Conservation (phyloP, 2,329 filamentous ascomycete species). For the Fusarium transvaalense region DNA sequence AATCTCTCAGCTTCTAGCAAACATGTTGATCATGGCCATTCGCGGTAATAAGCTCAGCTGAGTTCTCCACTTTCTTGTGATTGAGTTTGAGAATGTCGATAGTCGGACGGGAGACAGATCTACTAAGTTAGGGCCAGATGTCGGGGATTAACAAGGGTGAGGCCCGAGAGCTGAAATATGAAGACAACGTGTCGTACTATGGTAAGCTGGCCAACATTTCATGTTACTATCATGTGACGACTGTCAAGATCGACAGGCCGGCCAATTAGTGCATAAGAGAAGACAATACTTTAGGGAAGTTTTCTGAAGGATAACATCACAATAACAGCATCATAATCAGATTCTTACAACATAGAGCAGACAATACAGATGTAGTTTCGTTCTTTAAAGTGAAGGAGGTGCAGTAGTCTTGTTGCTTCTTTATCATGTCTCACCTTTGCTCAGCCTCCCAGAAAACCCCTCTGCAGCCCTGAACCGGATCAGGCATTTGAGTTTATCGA, state of each 20-base stretch:
- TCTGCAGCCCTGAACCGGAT: too few species aligned
- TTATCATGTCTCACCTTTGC: background rate
- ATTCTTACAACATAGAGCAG: too few species aligned
- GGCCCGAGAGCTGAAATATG: background rate
- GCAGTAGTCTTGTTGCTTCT: background rate
- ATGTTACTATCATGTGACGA: background rate
- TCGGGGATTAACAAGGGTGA: background rate
- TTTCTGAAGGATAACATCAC: too few species aligned
- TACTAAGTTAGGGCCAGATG: too few species aligned
- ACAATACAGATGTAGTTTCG: too few species aligned
- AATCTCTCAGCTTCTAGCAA: background rate
- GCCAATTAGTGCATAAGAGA: too few species aligned
- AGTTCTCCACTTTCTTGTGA: background rate
- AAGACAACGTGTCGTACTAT: too few species aligned
- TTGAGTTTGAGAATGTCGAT: background rate
- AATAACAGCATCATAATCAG: too few species aligned
- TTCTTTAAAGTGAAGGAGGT: background rate
- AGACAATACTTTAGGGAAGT: too few species aligned
- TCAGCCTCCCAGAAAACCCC: accelerated
- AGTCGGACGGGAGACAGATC: background rate
- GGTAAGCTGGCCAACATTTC: background rate
- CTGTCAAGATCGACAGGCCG: too few species aligned
- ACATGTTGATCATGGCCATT: background rate
- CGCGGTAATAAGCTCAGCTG: background rate
- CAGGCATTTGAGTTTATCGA: background rate